Base-by-base conservation (phyloP, 2,329 filamentous ascomycete genomes). In the Plectosphaerella plurivora region DNA sequence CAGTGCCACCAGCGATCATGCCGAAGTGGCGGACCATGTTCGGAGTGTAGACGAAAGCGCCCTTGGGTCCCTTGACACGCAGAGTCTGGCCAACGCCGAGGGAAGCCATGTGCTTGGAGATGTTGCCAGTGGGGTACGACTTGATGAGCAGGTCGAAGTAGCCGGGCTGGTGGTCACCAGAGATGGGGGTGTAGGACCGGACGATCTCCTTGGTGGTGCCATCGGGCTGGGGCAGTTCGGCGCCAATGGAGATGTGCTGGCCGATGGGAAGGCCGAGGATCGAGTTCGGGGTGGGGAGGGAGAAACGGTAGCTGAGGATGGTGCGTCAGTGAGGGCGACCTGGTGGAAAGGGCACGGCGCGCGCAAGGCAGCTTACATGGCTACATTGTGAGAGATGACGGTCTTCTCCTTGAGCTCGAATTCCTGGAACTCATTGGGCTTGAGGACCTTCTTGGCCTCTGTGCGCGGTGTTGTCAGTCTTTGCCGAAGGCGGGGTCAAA, bases 111-210 rank as follows among this genome's bases (percentile, higher is more conserved):
- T 96, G 81, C 76, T 91, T 92, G 70, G 89, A 95, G 79, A 99
- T 97, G 78, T 97, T 97, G 63, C 94, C 94, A 61, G 91, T 92
- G 3, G 92, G 91, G 75, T 99, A 99, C 24, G 91, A 91, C 81
- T 99, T 99, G 80, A 99, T 92, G 63, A 99, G 83, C 55, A 99
- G 87, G 73, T 97, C 94, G 72, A 99, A 91, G 80, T 90, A 88
- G 69, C 94, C 94, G 51, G 88, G 85, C 68, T 92, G 86, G 70
- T 93, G 85, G 74, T 96, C 91, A 61, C 89, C 91, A 45, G 89
- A 92, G 70, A 96, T 91, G 54, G 91, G 91, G 11, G 91, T 96
- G 78, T 96, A 96, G 20, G 90, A 95, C 65, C 91, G 89, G 51
- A 95, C 86, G 59, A 96, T 87, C 67, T 95, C 89, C 75, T 94